Evolutionary conservation across 2,329 filamentous ascomycete genomes (phyloP), one percentile per base, ranked within the genome.

Genomic region (Xylariales sp.): DNA sequence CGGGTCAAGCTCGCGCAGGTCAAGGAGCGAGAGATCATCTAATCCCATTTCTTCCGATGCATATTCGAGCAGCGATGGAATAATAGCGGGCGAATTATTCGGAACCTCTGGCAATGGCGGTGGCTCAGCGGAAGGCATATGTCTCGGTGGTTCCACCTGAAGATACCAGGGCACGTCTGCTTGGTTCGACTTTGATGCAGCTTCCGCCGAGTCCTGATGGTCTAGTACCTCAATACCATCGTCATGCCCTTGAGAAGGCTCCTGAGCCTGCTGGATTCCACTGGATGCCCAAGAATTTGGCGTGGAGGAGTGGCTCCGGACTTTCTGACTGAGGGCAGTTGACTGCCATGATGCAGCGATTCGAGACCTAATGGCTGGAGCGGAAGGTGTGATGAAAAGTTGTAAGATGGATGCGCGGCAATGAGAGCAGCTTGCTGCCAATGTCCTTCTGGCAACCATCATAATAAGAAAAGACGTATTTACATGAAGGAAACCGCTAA

Each of bases 41-140:
- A 98, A 70, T 25, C 93, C 93, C 51, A 95, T 80, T 21, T 95
- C 86, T 45, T 90, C 78, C 5, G 87, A 89, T 2, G 88, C 73
- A 57, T 89, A 88, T 47, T 88, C 73, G 21, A 97, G 69, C 40
- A 97, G 72, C 3, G 82, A 76, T 19, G 76, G 64, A 4, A 96
- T 71, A 12, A 96, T 71, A 1, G 76, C 67, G 0, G 93, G 93
- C 0, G 88, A 69, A 43, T 82, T 73, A 2, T 73, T 65, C 0
- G 90, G 90, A 1, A 73, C 56, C n/a, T 68, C 67, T 14, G 76
- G 78, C 6, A 78, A 51, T 2, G 62, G 64, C 3, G 65, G 59
- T 14, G 67, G 66, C 29, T 65, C 64, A n/a, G 74, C 63, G 18
- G 67, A 64, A 4, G 70, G 64, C 0, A 72, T 64, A 45, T 78